These are phyloP conservation scores for Senna tora DNA, from an alignment of 306 rosid genomes.

Conservation along the genomic window DNA sequence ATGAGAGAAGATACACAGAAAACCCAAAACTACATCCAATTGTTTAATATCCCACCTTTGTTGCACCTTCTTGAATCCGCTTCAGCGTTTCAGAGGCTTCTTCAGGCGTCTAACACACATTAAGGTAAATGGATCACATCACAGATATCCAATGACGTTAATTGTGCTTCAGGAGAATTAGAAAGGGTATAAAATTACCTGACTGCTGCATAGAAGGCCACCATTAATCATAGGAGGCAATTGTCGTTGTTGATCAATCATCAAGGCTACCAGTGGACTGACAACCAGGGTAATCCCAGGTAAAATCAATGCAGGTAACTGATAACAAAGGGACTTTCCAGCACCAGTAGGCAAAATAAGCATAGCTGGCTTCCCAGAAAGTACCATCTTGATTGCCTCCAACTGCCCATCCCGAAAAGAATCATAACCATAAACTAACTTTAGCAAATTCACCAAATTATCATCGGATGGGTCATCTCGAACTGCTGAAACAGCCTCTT, in stretches of 20 bases:
- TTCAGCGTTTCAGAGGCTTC: conserved; percentile 71
- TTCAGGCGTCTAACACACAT: conserved; percentile 57
- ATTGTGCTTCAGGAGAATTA: background rate
- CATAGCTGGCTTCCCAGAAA: conserved; percentile 72
- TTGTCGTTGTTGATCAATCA: conserved; percentile 89
- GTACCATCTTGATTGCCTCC: conserved; percentile 78
- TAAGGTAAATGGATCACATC: conserved; percentile 4
- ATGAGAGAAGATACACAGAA: background rate
- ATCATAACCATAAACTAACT: conserved; percentile 63
- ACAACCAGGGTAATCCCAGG: conserved; percentile 86
- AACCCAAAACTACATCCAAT: conserved; percentile 23
- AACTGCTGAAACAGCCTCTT: conserved; percentile 52
- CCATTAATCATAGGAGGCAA: conserved; percentile 78
- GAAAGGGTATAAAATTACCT: conserved; percentile 51
- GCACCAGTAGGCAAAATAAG: conserved; percentile 93
- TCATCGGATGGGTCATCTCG: conserved; percentile 56
- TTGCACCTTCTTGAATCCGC: conserved; percentile 67
- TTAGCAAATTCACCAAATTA: conserved; percentile 66
- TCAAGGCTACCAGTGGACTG: conserved; percentile 88
- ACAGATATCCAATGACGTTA: conserved; percentile 4
- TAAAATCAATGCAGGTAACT: conserved; percentile 76
- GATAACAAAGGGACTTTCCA: conserved; percentile 94
- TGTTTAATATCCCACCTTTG: conserved; percentile 56
- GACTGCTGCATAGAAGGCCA: conserved; percentile 75
- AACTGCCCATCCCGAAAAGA: conserved; percentile 85